Evolutionary conservation across 2,329 filamentous ascomycete genomes (phyloP), one percentile per base, ranked within the genome.

Genomic region (Colletotrichum somersetense): DNA sequence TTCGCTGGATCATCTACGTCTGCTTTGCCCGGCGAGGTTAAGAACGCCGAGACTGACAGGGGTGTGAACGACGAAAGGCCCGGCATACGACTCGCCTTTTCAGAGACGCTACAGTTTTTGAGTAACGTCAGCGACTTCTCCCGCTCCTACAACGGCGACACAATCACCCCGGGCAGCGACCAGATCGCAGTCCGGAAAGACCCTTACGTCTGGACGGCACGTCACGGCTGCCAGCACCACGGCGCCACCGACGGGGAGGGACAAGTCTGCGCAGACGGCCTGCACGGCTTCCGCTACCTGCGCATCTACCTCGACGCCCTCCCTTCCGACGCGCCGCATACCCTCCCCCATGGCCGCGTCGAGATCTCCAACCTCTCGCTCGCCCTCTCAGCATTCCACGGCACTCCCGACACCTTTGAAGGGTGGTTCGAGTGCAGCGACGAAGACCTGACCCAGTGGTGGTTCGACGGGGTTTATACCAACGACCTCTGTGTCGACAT

Each of bases 371-470:
- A 81, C 1, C 74, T 88, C 30, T 79, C 74, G 11, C 76, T 88
- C 4, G 79, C 82, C 30, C 86, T 81, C 74, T 83, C 83, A 0
- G 85, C 80, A 12, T 87, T 81, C 73, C 79, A 83, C 2, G 86
- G 86, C 33, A 86, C 84, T 0, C 79, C 85, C 0, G 83, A 85
- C 50, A 86, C 84, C 1, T 88, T 86, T 68, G 82, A 81, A 1
- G 86, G 87, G 3, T 85, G 82, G 80, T 88, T 88, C 64, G 84
- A 88, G 74, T 87, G 86, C 64, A 88, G 86, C 0, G 86, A 88
- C 71, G 74, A 79, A 5, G 74, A 84, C 20, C 75, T 88, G 10
- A 87, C 85, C 23, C 84, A 85, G 73, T 87, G 83, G 82, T 89
- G 86, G 86, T 88, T 83, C 73, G 85, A 88, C 73, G 85, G 82